Percentiles rank a stretch among this genome's conserved stretches.
These are phyloP conservation scores for Talaromyces nanjingensis DNA, from an alignment of 495 filamentous ascomycete genomes.

Conservation along the genomic window DNA sequence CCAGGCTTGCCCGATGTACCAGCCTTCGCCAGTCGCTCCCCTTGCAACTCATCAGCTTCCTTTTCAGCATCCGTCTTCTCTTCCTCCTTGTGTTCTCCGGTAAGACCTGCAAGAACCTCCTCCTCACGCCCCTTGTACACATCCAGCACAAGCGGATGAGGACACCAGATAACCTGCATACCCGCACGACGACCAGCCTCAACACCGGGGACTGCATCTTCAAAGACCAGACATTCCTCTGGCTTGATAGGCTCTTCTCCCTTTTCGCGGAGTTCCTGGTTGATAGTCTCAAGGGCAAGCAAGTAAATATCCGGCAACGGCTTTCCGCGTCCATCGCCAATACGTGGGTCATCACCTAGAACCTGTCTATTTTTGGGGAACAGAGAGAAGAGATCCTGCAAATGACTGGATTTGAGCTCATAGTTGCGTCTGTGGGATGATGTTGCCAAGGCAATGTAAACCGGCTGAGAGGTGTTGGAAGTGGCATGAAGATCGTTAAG, in stretches of 20 bases:
- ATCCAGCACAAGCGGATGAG: conserved; percentile 71
- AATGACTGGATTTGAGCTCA: conserved; percentile 69
- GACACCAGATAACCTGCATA: conserved; percentile 92
- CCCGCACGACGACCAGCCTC: conserved; percentile 87
- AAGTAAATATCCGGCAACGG: conserved; percentile 93
- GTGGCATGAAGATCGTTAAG: conserved; percentile 46
- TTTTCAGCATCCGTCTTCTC: conserved; percentile 40
- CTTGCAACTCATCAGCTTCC: conserved; percentile 34
- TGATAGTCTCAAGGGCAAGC: conserved; percentile 79
- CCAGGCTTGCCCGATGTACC: conserved; percentile 37
- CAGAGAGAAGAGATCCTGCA: conserved; percentile 62
- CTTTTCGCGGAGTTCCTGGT: conserved; percentile 51
- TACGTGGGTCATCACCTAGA: conserved; percentile 79
- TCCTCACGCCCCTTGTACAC: conserved; percentile 70
- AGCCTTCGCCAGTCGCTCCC: conserved; percentile 26
- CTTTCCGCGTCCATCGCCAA: conserved; percentile 76
- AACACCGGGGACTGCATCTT: conserved; percentile 88
- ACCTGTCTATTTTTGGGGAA: conserved; percentile 66
- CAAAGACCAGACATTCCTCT: conserved; percentile 91
- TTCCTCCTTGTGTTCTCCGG: conserved; percentile 56
- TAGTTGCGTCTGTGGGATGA: conserved; percentile 67
- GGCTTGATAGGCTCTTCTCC: conserved; percentile 64
- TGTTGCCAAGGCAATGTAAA: conserved; percentile 84
- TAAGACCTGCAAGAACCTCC: conserved; percentile 78
- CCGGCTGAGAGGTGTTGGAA: conserved; percentile 34